phyloP scores from a whole-genome alignment of 2,329 filamentous ascomycete genomes.

The Colletotrichum musae region DNA sequence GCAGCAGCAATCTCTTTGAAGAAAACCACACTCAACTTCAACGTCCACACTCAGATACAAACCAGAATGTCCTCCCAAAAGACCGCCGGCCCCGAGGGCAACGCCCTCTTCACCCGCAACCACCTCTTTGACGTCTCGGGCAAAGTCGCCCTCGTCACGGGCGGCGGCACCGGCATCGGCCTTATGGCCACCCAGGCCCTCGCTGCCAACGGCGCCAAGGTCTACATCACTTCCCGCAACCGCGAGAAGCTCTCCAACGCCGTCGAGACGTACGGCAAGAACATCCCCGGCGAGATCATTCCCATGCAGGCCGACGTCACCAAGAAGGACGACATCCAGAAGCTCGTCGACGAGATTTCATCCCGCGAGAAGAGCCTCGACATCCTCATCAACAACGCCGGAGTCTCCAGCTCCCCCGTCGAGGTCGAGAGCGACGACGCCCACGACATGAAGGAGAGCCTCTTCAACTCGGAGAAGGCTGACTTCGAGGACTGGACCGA shows the following conservation, averaged over 20 bases:
- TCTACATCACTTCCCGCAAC: constrained; percentile 79
- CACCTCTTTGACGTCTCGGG: constrained; percentile 59
- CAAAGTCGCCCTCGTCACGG: constrained; percentile 62
- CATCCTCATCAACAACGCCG: constrained; percentile 79
- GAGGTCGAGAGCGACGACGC: constrained; percentile 68
- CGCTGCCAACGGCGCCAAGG: constrained; percentile 76
- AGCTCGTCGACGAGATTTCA: constrained; percentile 70
- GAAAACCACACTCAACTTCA: background rate
- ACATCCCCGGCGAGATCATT: constrained; percentile 68
- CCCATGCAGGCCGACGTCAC: constrained; percentile 74
- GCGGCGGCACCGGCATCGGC: constrained; percentile 74
- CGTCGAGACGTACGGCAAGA: constrained; percentile 70
- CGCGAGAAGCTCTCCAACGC: constrained; percentile 73
- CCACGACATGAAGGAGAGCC: constrained; percentile 68
- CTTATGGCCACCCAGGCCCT: constrained; percentile 79
- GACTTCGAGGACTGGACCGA: constrained; percentile 79
- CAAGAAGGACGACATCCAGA: constrained; percentile 70
- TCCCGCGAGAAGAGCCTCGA: constrained; percentile 71
- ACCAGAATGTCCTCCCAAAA: constrained; percentile 38
- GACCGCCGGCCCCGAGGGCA: constrained; percentile 43
- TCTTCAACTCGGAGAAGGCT: constrained; percentile 74
- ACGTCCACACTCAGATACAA: background rate
- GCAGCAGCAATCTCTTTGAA: too few relatives aligned
- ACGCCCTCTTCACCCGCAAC: constrained; percentile 51
- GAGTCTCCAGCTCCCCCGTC: constrained; percentile 70